Conservation (phyloP, 2,329 filamentous ascomycete species). For the Biscogniauxia mediterranea region DNA sequence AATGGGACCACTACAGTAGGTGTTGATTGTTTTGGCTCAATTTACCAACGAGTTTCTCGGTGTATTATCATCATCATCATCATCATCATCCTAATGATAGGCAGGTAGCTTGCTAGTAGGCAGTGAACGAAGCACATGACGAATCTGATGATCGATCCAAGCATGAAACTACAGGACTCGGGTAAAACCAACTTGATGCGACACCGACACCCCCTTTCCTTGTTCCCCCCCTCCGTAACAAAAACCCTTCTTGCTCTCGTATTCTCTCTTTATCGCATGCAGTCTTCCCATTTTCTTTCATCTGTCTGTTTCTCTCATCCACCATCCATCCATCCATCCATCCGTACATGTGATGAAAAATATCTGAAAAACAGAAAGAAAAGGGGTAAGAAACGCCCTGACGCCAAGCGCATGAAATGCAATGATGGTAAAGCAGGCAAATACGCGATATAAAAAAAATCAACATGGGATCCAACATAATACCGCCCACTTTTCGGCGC, state of each 20-base stretch:
- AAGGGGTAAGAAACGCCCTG: conserved; percentile 3
- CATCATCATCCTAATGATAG: background rate
- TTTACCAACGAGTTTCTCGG: conserved; percentile 5
- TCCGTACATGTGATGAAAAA: too few relatives aligned
- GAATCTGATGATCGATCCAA: background rate
- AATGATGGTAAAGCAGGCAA: background rate
- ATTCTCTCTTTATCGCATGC: too few relatives aligned
- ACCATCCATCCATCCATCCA: too few relatives aligned
- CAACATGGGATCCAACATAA: background rate
- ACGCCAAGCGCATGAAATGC: conserved; percentile 3
- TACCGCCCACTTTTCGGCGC: background rate
- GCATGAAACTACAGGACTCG: conserved; percentile 4
- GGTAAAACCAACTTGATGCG: conserved; percentile 13
- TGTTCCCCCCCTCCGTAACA: too few relatives aligned
- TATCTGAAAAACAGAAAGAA: background rate
- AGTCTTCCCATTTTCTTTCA: background rate
- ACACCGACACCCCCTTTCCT: too few relatives aligned
- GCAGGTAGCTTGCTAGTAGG: too few relatives aligned
- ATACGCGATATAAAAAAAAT: background rate
- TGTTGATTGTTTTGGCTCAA: too few relatives aligned
- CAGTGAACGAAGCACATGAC: conserved; percentile 10
- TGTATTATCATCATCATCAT: conserved; percentile 18
- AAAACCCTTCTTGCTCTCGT: too few relatives aligned
- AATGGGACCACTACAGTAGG: too few relatives aligned
- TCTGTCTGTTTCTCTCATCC: background rate